Evolutionary conservation across 805 yeast species (phyloP).

Genomic region (Lipomyces orientalis): DNA sequence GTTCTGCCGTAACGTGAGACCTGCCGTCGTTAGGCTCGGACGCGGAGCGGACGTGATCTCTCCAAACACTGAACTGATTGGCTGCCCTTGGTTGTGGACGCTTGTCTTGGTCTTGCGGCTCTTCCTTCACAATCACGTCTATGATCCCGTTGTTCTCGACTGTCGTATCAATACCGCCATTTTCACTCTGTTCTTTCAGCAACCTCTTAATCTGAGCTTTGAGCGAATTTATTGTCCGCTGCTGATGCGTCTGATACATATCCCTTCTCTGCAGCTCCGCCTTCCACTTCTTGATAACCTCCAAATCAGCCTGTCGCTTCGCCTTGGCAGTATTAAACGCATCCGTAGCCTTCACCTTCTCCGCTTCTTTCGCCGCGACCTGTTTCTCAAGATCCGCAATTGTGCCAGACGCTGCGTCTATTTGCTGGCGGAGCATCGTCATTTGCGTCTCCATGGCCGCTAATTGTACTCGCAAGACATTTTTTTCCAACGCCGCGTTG

Average conservation of each 20-base stretch:
- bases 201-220: background rate
- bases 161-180: background rate
- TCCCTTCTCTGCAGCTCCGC: slow-evolving; percentile 3
- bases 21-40: background rate
- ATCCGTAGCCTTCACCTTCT: background rate
- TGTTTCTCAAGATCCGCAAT: background rate
- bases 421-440: background rate
- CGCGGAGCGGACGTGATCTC: background rate
- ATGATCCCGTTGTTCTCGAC: background rate
- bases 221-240: background rate
- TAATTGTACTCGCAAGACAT: background rate
- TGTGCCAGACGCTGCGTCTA: background rate
- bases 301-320: slow-evolving; percentile 13
- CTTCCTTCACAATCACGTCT: background rate
- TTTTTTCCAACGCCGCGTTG: background rate
- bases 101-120: background rate
- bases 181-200: background rate
- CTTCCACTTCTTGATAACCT: slow-evolving; percentile 12
- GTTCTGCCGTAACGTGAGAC: background rate
- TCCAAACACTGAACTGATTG: background rate
- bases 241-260: background rate
- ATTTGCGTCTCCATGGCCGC: slow-evolving; percentile 2
- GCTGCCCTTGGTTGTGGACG: background rate
- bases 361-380: background rate
- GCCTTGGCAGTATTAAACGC: background rate